These are phyloP conservation scores for Pseudonitzschia multistriata DNA, from an alignment of 108 stramenopile species.

Conservation along the genomic window DNA sequence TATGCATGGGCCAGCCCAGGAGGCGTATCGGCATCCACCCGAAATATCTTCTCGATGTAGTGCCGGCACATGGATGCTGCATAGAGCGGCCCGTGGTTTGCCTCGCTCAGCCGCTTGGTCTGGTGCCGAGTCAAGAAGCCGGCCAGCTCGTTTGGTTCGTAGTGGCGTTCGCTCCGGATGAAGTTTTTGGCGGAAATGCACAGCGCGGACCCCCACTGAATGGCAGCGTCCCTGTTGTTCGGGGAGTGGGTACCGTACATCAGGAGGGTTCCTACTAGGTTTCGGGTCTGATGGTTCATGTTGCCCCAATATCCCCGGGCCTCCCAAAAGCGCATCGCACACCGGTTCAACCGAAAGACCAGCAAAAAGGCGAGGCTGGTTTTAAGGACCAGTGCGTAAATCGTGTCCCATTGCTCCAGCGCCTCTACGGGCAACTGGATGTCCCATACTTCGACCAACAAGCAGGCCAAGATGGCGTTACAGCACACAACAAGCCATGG, in stretches of 20 bases:
- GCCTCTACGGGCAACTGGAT: constrained; percentile 22
- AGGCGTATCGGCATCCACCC: constrained; percentile 20
- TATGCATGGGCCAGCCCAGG: constrained; percentile 29
- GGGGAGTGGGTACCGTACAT: constrained; percentile 31
- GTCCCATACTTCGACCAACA: constrained; percentile 18
- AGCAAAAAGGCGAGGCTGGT: constrained; percentile 47
- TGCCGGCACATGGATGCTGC: constrained; percentile 36
- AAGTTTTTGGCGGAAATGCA: constrained; percentile 36
- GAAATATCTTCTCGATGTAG: constrained; percentile 29
- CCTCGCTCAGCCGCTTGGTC: constrained; percentile 21
- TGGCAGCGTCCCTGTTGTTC: constrained; percentile 30
- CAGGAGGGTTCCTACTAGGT: constrained; percentile 28
- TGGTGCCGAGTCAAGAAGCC: constrained; percentile 33
- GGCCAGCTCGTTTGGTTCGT: constrained; percentile 16
- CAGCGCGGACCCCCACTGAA: constrained; percentile 43
- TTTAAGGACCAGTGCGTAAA: constrained; percentile 36
- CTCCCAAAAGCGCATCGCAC: constrained; percentile 51
- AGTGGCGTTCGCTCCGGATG: constrained; percentile 30
- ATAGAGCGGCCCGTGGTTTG: constrained; percentile 37
- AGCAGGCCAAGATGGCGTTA: constrained; percentile 24
- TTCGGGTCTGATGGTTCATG: constrained; percentile 30
- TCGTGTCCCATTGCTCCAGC: constrained; percentile 26
- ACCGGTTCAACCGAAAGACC: constrained; percentile 56
- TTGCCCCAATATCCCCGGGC: constrained; percentile 43
- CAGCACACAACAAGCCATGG: constrained; percentile 15